These are phyloP conservation scores for Rhodotorula paludigena DNA, from an alignment of 768 basidiomycete genomes.

Conservation along the genomic window DNA sequence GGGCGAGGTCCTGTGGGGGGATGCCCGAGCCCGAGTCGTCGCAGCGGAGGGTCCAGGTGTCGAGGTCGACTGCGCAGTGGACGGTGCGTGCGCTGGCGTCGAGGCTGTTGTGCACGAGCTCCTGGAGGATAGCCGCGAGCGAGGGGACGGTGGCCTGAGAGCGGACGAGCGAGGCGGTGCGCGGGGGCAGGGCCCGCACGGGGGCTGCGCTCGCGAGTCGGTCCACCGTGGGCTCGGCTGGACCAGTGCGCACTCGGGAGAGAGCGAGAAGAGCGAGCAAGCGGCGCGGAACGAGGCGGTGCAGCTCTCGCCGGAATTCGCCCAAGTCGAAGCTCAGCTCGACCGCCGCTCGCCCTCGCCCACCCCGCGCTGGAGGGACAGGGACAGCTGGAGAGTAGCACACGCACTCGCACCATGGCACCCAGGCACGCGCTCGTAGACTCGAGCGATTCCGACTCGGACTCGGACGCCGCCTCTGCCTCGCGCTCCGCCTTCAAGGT, in stretches of 20 bases:
- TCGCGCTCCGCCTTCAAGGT: slow-evolving; percentile 58
- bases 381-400: too few relatives aligned
- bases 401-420: neutral
- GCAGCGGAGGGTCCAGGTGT: slow-evolving; percentile 77
- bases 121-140: slow-evolving; percentile 69
- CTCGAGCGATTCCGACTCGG: slow-evolving; percentile 11
- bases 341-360: too few relatives aligned
- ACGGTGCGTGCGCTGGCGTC: slow-evolving; percentile 70
- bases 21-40: slow-evolving; percentile 81
- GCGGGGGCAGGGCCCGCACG: slow-evolving; percentile 53
- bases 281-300: too few relatives aligned
- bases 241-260: too few relatives aligned
- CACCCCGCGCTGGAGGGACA: too few relatives aligned
- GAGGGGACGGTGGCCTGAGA: slow-evolving; percentile 81
- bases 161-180: slow-evolving; percentile 65
- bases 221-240: too few relatives aligned
- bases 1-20: slow-evolving; percentile 50
- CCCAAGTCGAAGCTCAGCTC: too few relatives aligned
- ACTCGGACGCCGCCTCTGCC: slow-evolving; percentile 3
- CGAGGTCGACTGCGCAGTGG: slow-evolving; percentile 66
- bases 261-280: too few relatives aligned
- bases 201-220: neutral
- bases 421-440: slow-evolving; percentile 5
- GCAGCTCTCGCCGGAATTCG: too few relatives aligned
- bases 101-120: slow-evolving; percentile 82